A percentile compares a stretch with the other conserved stretches of the same genome.
phyloP scores from a whole-genome alignment of 441 rosid genomes.

The Erysimum pusillum region DNA sequence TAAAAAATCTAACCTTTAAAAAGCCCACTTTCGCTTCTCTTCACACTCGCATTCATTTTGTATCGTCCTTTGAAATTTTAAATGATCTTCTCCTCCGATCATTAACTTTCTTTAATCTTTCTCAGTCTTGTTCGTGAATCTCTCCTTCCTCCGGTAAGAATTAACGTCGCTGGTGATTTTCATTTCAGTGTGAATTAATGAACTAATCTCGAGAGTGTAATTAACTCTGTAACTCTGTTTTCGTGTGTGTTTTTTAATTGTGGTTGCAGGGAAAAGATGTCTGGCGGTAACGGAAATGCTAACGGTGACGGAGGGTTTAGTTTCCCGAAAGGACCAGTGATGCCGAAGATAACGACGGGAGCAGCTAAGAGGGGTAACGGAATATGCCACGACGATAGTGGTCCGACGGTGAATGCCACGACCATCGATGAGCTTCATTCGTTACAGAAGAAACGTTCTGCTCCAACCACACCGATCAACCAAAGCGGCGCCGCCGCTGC shows the following conservation, averaged over 20 bases:
- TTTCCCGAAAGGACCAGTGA: slow-evolving; percentile 50
- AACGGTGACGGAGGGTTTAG: slow-evolving; percentile 53
- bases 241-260: not conserved
- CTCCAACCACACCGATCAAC: slow-evolving; percentile 75
- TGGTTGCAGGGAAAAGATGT: slow-evolving; percentile 38
- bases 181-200: not conserved
- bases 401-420: slow-evolving; percentile 70
- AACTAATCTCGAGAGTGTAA: not conserved
- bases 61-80: not conserved
- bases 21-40: slow-evolving; percentile 36
- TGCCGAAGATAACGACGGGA: slow-evolving; percentile 70
- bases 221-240: not conserved
- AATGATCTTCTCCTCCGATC: slow-evolving; percentile 43
- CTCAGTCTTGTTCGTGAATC: slow-evolving; percentile 25
- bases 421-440: slow-evolving; percentile 88
- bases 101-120: slow-evolving; percentile 26
- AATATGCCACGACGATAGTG: slow-evolving; percentile 76
- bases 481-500: slow-evolving; percentile 45
- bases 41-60: slow-evolving; percentile 40
- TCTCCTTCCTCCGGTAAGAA: slow-evolving; percentile 40
- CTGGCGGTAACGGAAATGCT: slow-evolving; percentile 42
- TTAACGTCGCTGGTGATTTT: not conserved
- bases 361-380: slow-evolving; percentile 53
- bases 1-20: slow-evolving; percentile 42
- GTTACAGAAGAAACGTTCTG: slow-evolving; percentile 74